A percentile compares a stretch with the other conserved stretches of the same genome.
Evolutionary conservation across 345 rosid genomes (phyloP).

Genomic region (Aquilaria sinensis): DNA sequence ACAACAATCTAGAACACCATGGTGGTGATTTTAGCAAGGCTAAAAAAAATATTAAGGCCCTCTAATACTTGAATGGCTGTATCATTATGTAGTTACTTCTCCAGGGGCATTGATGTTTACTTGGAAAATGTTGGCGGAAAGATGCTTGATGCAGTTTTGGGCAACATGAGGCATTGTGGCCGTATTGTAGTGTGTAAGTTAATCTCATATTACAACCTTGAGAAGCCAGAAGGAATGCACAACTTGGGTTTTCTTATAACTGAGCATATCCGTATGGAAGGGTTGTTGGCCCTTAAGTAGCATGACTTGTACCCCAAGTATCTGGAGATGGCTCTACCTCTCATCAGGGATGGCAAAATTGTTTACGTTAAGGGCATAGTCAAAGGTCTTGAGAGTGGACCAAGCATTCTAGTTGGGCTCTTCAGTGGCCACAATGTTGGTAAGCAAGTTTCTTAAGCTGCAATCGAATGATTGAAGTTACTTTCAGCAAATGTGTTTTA

Average conservation of each 20-base stretch:
- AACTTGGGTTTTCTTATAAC: slow-evolving; percentile 15
- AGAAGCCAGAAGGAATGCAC: slow-evolving; percentile 27
- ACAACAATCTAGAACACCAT: too few relatives aligned
- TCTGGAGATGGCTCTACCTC: slow-evolving; percentile 31
- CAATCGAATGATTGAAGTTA: slow-evolving; percentile 21
- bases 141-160: slow-evolving; percentile 40
- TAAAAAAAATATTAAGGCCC: too few relatives aligned
- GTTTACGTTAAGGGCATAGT: slow-evolving; percentile 35
- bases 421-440: slow-evolving; percentile 40
- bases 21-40: too few relatives aligned
- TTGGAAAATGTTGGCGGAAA: slow-evolving; percentile 46
- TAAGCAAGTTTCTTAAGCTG: slow-evolving; percentile 31
- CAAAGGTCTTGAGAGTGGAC: slow-evolving; percentile 36
- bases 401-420: slow-evolving; percentile 37
- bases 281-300: slow-evolving; percentile 25
- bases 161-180: slow-evolving; percentile 30
- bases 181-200: slow-evolving; percentile 39
- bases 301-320: slow-evolving; percentile 21
- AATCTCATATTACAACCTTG: slow-evolving; percentile 39
- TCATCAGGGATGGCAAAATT: slow-evolving; percentile 33
- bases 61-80: too few relatives aligned
- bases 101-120: slow-evolving; percentile 39
- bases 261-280: slow-evolving; percentile 30
- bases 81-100: slow-evolving; percentile 6
- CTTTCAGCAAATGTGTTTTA: too few relatives aligned